Base-by-base conservation (phyloP, 805 yeast species). In the Starmerella bombicola region DNA sequence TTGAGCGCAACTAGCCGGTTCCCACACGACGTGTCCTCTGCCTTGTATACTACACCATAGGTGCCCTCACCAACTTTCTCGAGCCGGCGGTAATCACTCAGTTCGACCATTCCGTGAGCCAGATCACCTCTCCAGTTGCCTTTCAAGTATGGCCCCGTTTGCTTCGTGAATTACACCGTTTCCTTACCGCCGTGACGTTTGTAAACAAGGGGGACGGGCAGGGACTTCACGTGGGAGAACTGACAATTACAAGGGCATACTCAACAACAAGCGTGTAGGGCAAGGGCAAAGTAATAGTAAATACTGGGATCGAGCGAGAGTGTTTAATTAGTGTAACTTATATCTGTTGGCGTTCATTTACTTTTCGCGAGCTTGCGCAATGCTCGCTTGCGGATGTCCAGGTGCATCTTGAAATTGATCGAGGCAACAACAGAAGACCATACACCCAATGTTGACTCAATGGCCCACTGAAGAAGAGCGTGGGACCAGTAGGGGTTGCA, bases 21-120 rank as follows among this genome's bases (percentile, higher is more conserved):
- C 51, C 85, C 81, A 58, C 88, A 85, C 50, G 75, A 78, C 35
- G 77, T 75, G 58, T 88, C 96, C 38, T 85, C 68, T 1, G 98
- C 98, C 60, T 88, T 91, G 65, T 91, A 91, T 9, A 91, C 98
- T 24, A 93, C 96, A 39, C 98, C 98, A 59, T 91, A 88, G 2
- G 98, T 88, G 47, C 94, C 84, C 65, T 91, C 98, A 34, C 98
- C 98, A 38, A 91, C 83, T 62, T 91, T 91, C 61, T 91, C 98
- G 49, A 88, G 75, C 55, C 93, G 80, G 59, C 85, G 93, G 62
- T 80, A 88, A 61, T 88, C 94, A 28, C 85, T 76, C 47, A 91
- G 68, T 55, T 91, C 97, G 35, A 80, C 86, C 86, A 83, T 83
- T 5, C 6, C 28, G 17, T 8, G 17, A 29, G n/a, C n/a, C n/a